Base-by-base conservation (phyloP, 352 stramenopile species). In the Phytophthora cryptogea region DNA sequence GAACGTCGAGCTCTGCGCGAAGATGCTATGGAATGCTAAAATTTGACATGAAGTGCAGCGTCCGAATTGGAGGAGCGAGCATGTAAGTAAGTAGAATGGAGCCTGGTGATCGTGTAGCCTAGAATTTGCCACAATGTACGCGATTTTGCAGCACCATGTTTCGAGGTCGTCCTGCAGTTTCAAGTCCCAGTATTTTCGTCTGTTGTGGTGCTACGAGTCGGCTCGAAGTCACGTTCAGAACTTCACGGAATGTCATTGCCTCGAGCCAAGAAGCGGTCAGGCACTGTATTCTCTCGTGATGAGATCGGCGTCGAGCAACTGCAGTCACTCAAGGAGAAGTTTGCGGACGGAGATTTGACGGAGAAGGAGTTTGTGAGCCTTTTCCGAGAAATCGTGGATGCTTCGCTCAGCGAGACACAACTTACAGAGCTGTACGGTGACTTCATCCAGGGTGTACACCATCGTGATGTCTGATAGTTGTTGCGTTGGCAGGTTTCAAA, bases 331-430 rank as follows among this genome's bases (percentile, higher is more conserved):
- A 90, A 92, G 67, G 81, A 90, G 42, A 89, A 89, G 63, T 92
- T 90, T 51, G 83, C 83, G 0, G 86, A 90, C 62, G 86, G 86
- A 17, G 84, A 93, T 37, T 69, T 95, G 43, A 91, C 80, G 54
- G 83, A 95, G 63, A 88, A 88, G 57, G 86, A 91, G 59, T 95
- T 95, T 39, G 83, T 95, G 16, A 86, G 66, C 45, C 80, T 92
- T 20, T 93, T 95, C 41, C 76, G 82, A 30, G 83, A 92, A 63
- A 93, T 91, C 48, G 80, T 93, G 16, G 81, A 90, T 51, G 70
- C 83, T 27, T 86, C 80, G 28, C 76, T 91, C 26, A 92, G 82
- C 52, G 76, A 92, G 63, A 79, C 76, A 17, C 83, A 95, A 51
- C 77, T 95, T 32, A 89, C 77, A 1, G 82, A 95, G 42, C 71